Base-by-base conservation (phyloP, 768 basidiomycete genomes). In the Collybia sp. region DNA sequence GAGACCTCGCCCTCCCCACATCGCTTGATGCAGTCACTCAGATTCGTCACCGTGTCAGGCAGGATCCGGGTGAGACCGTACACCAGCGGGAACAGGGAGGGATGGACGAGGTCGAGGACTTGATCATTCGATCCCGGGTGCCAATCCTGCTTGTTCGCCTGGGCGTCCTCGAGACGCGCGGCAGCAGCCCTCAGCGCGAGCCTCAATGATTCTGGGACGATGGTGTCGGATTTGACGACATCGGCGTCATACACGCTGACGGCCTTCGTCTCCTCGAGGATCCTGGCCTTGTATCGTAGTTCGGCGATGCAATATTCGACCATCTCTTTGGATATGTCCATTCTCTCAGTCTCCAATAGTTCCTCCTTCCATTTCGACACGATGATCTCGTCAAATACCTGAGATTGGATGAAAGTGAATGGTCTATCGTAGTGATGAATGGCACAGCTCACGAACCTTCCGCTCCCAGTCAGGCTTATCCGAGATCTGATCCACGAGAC, bases 51-150 rank as follows among this genome's bases (percentile, higher is more conserved):
- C 10, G 47, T 37, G 13, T 40, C n/a, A 1, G 12, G 17, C 19
- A 54, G 42, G 17, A 52, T 51, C 10, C 43, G 32, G 2, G 59
- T 63, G 12, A 52, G 57, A 10, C 57, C 63, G 45, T 70, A 68
- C n/a, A 61, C 53, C 0, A 71, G 38, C 20, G 58, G 59, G 51
- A 37, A 37, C 17, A 37, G 10, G 10, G 35, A 37, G n/a, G 35
- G 35, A 37, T 37, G 35, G 10, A 37, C 64, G 30, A 72, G 58
- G 45, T 72, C 69, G 11, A 73, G 63, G 0, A 73, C 71, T 32
- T 62, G 65, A 3, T 56, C 48, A 47, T 72, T 55, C 2, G 69
- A 67, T 8, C 63, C 58, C 4, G 69, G 70, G 48, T 72, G 70
- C 72, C 72, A 74, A 50, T 74, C 72, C 31, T 64, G 61, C 46